phyloP scores from a whole-genome alignment of 139 green algal species.

The Chlorella sp. region DNA sequence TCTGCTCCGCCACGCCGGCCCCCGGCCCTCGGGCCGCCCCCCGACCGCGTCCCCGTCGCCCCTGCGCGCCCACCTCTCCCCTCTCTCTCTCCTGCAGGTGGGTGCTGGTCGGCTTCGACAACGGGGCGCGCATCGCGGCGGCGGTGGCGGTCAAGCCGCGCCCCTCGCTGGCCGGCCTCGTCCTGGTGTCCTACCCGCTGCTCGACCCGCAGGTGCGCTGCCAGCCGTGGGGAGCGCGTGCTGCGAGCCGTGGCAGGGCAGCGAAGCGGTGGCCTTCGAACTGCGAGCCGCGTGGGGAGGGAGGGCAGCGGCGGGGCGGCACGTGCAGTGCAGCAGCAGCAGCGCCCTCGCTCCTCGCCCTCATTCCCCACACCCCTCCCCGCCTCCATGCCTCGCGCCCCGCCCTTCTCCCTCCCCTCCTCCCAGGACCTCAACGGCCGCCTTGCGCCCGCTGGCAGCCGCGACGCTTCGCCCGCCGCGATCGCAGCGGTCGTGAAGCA shows the following conservation, averaged over 20 bases:
- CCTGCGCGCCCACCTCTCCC: too few relatives aligned
- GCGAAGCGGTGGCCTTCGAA: not conserved
- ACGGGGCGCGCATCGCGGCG: constrained; percentile 58
- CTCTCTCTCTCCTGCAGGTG: too few relatives aligned
- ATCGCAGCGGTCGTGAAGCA: not conserved
- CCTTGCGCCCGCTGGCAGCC: not conserved
- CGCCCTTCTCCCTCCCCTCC: not conserved
- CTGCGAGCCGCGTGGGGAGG: not conserved
- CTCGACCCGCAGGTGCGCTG: constrained; percentile 33
- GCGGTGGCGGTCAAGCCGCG: constrained; percentile 38
- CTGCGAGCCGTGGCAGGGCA: not conserved
- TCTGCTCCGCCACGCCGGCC: too few relatives aligned
- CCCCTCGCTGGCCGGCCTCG: constrained; percentile 40
- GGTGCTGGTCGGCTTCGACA: constrained; percentile 49
- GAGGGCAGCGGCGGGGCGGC: not conserved
- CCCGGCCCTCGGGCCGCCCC: too few relatives aligned
- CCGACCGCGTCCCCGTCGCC: too few relatives aligned
- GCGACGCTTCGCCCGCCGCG: not conserved
- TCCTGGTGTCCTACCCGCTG: constrained; percentile 62
- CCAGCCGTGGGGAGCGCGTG: not conserved
- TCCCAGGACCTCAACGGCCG: not conserved
- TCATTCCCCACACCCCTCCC: not conserved
- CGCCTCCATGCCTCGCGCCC: not conserved
- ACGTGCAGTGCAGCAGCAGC: not conserved
- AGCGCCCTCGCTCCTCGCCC: not conserved